phyloP scores from a whole-genome alignment of 192 early-diverging fungal species.

The Coemansia sp. region DNA sequence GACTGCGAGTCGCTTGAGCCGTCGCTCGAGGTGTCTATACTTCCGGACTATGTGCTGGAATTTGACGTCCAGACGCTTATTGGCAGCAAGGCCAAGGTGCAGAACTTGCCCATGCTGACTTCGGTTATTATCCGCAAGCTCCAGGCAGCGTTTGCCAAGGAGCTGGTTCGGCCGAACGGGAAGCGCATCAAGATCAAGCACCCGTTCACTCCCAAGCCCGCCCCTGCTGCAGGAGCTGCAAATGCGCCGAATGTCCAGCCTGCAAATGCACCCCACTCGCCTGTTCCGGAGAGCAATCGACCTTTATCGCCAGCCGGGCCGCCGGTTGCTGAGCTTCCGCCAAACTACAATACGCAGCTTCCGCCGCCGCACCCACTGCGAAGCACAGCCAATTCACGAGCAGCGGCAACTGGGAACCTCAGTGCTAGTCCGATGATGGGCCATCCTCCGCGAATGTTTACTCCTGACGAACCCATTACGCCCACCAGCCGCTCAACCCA shows the following conservation, averaged over 20 bases:
- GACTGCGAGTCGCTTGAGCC: conserved; percentile 37
- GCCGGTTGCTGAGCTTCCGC: conserved; percentile 34
- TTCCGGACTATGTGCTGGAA: conserved; percentile 78
- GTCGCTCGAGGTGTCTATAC: conserved; percentile 31
- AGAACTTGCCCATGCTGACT: conserved; percentile 92
- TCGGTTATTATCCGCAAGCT: conserved; percentile 77
- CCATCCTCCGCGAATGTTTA: conserved; percentile 38
- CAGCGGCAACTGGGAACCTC: conserved; percentile 15
- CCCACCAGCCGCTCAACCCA: background rate
- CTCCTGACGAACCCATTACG: conserved; percentile 32
- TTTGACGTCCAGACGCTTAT: conserved; percentile 87
- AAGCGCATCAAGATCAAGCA: conserved; percentile 51
- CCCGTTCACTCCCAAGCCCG: conserved; percentile 44
- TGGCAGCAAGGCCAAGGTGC: conserved; percentile 95
- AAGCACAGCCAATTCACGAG: conserved; percentile 32
- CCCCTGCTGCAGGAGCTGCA: background rate
- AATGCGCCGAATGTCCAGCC: background rate
- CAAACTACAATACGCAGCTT: conserved; percentile 53
- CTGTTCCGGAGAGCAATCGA: conserved; percentile 5
- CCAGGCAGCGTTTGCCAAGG: conserved; percentile 52
- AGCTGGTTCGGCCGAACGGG: conserved; percentile 51
- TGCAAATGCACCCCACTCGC: background rate
- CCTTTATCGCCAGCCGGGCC: conserved; percentile 19
- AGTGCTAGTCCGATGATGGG: conserved; percentile 34
- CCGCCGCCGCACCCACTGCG: conserved; percentile 49